phyloP scores from a whole-genome alignment of 306 rosid species.

The Cicer bijugum region DNA sequence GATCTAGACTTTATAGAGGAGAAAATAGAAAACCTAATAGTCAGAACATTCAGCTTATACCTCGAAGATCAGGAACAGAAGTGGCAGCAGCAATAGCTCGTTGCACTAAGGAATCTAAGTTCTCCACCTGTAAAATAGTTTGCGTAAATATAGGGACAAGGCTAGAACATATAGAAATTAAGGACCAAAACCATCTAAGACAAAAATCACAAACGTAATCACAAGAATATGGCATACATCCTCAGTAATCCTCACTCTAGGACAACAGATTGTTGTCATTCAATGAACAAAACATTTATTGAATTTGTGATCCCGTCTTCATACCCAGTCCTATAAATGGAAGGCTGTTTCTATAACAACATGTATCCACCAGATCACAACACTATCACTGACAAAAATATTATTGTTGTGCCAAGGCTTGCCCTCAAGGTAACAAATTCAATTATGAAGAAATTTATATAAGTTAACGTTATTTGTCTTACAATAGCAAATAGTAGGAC shows the following conservation, averaged over 20 bases:
- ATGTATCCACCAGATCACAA: neutral
- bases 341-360: neutral
- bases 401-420: neutral
- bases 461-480: neutral
- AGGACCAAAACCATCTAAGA: constrained; percentile 18
- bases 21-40: constrained; percentile 15
- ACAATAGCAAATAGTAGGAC: constrained; percentile 22
- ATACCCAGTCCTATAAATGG: constrained; percentile 25
- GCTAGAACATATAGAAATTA: constrained; percentile 23
- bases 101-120: constrained; percentile 75
- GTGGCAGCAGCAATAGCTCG: constrained; percentile 78
- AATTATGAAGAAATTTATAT: neutral
- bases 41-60: constrained; percentile 50
- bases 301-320: constrained; percentile 30
- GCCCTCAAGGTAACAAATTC: neutral
- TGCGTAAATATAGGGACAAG: constrained; percentile 34
- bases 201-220: constrained; percentile 13
- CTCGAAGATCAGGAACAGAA: constrained; percentile 79
- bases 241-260: neutral
- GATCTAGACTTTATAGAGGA: neutral
- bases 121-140: constrained; percentile 65
- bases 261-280: constrained; percentile 22
- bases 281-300: neutral
- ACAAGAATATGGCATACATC: constrained; percentile 23
- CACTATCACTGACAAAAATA: constrained; percentile 1